A percentile compares a stretch with the other conserved stretches of the same genome.
Evolutionary conservation across 2,329 filamentous ascomycete species (phyloP).

Genomic region (Aspergillus glaucus): DNA sequence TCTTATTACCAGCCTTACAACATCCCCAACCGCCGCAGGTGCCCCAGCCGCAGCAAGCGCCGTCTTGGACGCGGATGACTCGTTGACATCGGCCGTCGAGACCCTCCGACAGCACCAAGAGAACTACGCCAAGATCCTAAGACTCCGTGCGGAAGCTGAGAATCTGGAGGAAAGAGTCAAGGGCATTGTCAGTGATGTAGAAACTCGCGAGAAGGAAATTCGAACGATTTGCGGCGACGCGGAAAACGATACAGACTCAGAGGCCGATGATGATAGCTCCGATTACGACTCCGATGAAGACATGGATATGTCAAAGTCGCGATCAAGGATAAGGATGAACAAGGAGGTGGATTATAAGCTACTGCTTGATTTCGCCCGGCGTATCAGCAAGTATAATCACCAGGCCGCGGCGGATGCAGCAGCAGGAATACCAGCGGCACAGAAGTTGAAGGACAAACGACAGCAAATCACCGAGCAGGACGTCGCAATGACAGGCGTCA

Average conservation of each 20-base stretch:
- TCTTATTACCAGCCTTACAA: conserved; percentile 36
- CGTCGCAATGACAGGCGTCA: conserved; percentile 28
- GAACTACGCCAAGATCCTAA: conserved; percentile 38
- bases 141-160: conserved; percentile 35
- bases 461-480: conserved; percentile 20
- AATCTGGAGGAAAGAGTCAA: conserved; percentile 37
- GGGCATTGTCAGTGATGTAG: conserved; percentile 35
- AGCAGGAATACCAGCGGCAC: conserved; percentile 17
- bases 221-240: conserved; percentile 23
- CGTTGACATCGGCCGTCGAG: conserved; percentile 34
- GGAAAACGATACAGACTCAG: conserved; percentile 26
- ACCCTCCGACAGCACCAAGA: conserved; percentile 40
- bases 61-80: conserved; percentile 38
- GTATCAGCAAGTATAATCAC: conserved; percentile 44
- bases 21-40: conserved; percentile 38
- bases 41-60: conserved; percentile 36
- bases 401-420: conserved; percentile 39
- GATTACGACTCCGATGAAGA: conserved; percentile 19
- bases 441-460: conserved; percentile 12
- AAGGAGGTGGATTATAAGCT: conserved; percentile 40
- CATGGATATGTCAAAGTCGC: conserved; percentile 1
- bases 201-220: conserved; percentile 36
- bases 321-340: conserved; percentile 9
- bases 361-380: conserved; percentile 39
- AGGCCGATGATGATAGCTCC: conserved; percentile 9